Evolutionary conservation across 768 basidiomycete species (phyloP), one percentile per base, ranked within the genome.

Genomic region (Mycena kentingensis): DNA sequence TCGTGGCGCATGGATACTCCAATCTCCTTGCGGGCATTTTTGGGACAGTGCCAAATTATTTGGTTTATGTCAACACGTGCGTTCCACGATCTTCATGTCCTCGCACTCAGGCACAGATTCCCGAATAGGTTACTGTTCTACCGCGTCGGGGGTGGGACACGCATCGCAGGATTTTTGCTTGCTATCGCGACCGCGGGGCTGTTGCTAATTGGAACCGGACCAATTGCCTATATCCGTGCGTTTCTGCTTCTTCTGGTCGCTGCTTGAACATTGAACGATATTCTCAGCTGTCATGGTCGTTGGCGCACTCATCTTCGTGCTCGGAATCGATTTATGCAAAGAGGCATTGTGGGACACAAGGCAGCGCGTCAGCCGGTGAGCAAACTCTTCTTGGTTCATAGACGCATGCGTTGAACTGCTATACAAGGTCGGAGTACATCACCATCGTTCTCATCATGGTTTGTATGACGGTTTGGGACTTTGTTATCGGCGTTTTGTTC

Each of bases 271-370:
- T 12, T 51, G 13, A 11, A 34, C 22, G 21, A 39, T n/a, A n/a
- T 25, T 48, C 37, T 37, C 55, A 95, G 93, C 93, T 51, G 87
- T 98, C 26, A 86, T 92, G 82, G 86, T 96, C 4, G 93, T 98
- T 13, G 86, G 87, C 1, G 86, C 93, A 2, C 76, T 99, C 49
- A 98, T 98, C 56, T 95, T 93, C 60, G 93, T 97, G 8, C 79
- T 98, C 28, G 97, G 95, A 0, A 81, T 98, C 45, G 96, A 98
- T 60, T 83, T 99, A 32, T 83, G 93, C 34, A 96, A 95, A 63
- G 96, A 98, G 69, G 95, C 97, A 0, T 67, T 98, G 8, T 98
- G 95, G 95, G 96, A 99, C 70, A 95, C 95, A 10, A 75, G 92
- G 39, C 81, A 90, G 70, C 84, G 94, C 15, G 92, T 92, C 19